A percentile compares a stretch with the other conserved stretches of the same genome.
Conservation (phyloP, 306 rosid species). For the Glycyrrhiza uralensis region DNA sequence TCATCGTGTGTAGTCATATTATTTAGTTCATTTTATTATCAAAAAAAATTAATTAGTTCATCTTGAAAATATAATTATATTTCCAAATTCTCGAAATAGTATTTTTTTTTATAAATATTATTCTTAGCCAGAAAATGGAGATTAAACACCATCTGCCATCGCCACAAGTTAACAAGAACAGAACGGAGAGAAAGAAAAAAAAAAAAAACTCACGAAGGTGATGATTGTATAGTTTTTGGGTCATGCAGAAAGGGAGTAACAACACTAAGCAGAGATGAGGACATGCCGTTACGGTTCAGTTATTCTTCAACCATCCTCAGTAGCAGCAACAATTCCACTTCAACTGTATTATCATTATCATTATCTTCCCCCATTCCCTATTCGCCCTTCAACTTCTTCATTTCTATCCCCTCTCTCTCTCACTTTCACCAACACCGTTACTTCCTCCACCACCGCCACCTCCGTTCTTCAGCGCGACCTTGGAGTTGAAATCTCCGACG, state of each 20-base stretch:
- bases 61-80: too few species aligned
- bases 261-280: background rate
- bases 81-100: too few species aligned
- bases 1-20: too few species aligned
- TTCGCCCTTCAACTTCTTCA: slow-evolving; percentile 17
- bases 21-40: too few species aligned
- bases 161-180: background rate
- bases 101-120: too few species aligned
- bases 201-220: too few species aligned
- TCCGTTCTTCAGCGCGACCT: slow-evolving; percentile 31
- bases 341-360: slow-evolving; percentile 18
- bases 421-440: background rate
- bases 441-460: background rate
- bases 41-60: too few species aligned
- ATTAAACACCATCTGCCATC: too few species aligned
- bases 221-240: too few species aligned
- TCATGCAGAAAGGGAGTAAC: background rate
- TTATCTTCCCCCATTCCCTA: slow-evolving; percentile 18
- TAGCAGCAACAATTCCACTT: slow-evolving; percentile 11
- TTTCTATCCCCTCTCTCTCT: background rate
- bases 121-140: too few species aligned
- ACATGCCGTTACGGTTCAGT: slow-evolving; percentile 34
- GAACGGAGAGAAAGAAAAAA: background rate
- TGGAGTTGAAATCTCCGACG: slow-evolving; percentile 8
- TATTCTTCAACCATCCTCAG: slow-evolving; percentile 29